Conservation (phyloP, 2,329 filamentous ascomycete genomes). For the Hymenoscyphus infarciens region DNA sequence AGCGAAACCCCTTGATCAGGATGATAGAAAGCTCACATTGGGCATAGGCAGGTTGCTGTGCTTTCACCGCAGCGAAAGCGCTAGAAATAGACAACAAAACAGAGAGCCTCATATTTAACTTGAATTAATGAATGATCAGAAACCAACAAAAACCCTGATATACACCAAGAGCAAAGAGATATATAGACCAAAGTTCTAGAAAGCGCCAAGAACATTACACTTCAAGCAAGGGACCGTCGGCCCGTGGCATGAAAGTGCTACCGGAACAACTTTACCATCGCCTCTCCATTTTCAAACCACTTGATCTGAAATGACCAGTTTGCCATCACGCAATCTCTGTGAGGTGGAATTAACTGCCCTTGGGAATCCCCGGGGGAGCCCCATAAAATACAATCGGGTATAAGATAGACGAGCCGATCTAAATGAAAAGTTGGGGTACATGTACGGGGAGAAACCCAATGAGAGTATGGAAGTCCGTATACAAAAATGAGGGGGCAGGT, state of each 20-base stretch:
- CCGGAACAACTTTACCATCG: not conserved
- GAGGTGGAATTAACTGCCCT: not conserved
- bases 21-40: conserved; percentile 12
- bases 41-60: conserved; percentile 13
- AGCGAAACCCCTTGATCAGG: not conserved
- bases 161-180: not conserved
- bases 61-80: conserved; percentile 8
- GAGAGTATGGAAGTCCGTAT: not conserved
- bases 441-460: not conserved
- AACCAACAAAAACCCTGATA: not conserved
- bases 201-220: not conserved
- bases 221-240: not conserved
- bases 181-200: not conserved
- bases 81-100: conserved; percentile 7
- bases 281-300: not conserved
- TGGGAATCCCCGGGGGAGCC: not conserved
- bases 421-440: too few species aligned
- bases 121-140: not conserved
- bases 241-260: not conserved
- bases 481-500: not conserved
- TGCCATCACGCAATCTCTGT: not conserved
- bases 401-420: not conserved
- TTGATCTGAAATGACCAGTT: not conserved
- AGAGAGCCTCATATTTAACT: conserved; percentile 17
- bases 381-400: not conserved